These are phyloP conservation scores for Edaphochlamys debaryana DNA, from an alignment of 139 green algal genomes.

Conservation along the genomic window DNA sequence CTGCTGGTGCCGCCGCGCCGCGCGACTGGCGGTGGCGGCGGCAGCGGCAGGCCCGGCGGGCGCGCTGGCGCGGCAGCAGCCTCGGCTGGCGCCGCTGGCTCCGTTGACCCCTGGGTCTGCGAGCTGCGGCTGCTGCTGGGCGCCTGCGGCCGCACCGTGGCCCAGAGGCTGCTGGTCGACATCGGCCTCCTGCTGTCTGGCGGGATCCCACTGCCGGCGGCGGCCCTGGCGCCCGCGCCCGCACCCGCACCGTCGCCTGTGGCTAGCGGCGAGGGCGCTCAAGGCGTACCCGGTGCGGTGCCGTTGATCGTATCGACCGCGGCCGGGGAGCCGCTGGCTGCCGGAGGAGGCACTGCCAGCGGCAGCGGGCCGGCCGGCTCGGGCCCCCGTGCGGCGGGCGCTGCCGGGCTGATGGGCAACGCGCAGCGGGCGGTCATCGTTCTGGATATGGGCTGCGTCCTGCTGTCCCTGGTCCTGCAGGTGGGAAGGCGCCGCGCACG, in stretches of 20 bases:
- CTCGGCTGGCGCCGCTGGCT: not conserved
- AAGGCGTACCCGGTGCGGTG: not conserved
- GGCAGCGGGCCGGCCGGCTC: not conserved
- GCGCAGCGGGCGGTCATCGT: not conserved
- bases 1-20: conserved; percentile 17
- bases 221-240: too few relatives aligned
- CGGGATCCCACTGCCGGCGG: not conserved
- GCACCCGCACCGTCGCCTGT: too few relatives aligned
- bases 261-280: too few relatives aligned
- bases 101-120: not conserved
- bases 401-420: not conserved
- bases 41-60: too few relatives aligned
- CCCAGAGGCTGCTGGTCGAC: conserved; percentile 9
- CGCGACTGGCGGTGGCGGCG: too few relatives aligned
- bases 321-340: too few relatives aligned
- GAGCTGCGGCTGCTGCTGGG: conserved; percentile 14
- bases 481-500: too few relatives aligned
- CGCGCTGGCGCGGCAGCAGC: not conserved
- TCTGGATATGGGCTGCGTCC: conserved; percentile 14
- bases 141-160: not conserved
- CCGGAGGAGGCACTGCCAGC: too few relatives aligned
- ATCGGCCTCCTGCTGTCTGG: conserved; percentile 22
- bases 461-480: conserved; percentile 8
- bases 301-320: too few relatives aligned
- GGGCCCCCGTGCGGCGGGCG: not conserved